These are phyloP conservation scores for Boechera divaricarpa DNA, from an alignment of 345 rosid genomes.

Conservation along the genomic window DNA sequence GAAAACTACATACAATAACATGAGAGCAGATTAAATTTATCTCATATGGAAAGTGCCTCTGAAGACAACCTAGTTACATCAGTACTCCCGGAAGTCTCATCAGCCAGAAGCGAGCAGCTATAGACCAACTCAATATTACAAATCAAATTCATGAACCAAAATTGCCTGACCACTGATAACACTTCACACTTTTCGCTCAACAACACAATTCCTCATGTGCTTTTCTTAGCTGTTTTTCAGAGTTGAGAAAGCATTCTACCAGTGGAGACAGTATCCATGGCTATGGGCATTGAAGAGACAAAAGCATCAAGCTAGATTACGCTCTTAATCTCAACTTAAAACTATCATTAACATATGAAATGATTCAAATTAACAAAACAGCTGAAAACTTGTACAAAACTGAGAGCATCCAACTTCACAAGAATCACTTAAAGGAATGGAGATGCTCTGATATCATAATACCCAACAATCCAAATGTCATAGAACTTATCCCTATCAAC, in stretches of 20 bases:
- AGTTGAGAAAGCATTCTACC: slow-evolving; percentile 17
- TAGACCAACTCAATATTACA: slow-evolving; percentile 17
- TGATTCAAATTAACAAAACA: slow-evolving; percentile 4
- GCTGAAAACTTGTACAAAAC: background rate
- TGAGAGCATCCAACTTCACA: slow-evolving; percentile 9
- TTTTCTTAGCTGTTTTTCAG: background rate
- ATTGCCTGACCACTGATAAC: slow-evolving; percentile 4
- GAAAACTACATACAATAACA: background rate
- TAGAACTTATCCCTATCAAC: slow-evolving; percentile 28
- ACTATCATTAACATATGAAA: background rate
- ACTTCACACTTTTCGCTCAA: slow-evolving; percentile 9
- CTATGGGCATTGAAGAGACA: slow-evolving; percentile 19
- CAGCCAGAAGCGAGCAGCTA: slow-evolving; percentile 8
- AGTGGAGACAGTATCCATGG: slow-evolving; percentile 18
- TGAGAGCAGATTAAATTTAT: slow-evolving; percentile 13
- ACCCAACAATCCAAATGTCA: slow-evolving; percentile 11
- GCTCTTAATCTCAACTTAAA: slow-evolving; percentile 5
- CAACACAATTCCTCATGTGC: background rate
- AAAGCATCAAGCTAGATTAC: slow-evolving; percentile 19
- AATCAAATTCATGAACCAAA: slow-evolving; percentile 12
- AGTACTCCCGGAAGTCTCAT: background rate
- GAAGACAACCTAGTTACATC: slow-evolving; percentile 8
- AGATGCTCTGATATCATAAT: slow-evolving; percentile 4
- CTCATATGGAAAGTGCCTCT: background rate
- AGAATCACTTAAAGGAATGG: background rate